phyloP scores from a whole-genome alignment of 192 early-diverging fungal genomes.

The Gamsiella multidivaricata region DNA sequence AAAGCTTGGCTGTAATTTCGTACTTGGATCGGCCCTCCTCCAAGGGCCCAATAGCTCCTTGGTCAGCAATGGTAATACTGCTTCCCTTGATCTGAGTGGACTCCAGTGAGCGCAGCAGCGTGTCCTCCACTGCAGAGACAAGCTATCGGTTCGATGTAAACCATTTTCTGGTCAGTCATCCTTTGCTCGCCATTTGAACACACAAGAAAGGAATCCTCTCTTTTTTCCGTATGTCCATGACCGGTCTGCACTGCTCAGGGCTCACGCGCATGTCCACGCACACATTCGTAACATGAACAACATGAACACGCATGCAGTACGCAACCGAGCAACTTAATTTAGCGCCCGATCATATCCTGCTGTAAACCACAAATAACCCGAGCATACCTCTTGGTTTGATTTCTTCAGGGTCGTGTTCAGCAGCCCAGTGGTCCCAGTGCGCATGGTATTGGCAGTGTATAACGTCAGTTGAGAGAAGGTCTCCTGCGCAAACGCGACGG shows the following conservation, averaged over 20 bases:
- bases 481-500: conserved; percentile 19
- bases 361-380: background rate
- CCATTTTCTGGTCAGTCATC: background rate
- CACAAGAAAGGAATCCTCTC: background rate
- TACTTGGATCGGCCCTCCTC: conserved; percentile 56
- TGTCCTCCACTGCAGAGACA: conserved; percentile 57
- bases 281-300: background rate
- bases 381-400: conserved; percentile 63
- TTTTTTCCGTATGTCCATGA: too few relatives aligned
- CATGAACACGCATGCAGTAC: background rate
- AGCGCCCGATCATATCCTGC: conserved; percentile 6
- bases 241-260: too few relatives aligned
- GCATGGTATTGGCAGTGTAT: conserved; percentile 62
- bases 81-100: conserved; percentile 25
- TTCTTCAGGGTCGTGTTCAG: conserved; percentile 47
- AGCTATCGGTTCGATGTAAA: conserved; percentile 34
- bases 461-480: conserved; percentile 53
- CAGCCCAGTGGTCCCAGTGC: conserved; percentile 47
- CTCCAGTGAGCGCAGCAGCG: conserved; percentile 48
- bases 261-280: too few relatives aligned
- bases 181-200: background rate
- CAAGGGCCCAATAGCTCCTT: conserved; percentile 38
- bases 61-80: conserved; percentile 50
- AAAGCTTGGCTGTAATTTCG: conserved; percentile 53
- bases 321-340: background rate